Conservation (phyloP, 371 early-diverging fungal species). For the Rhizomucor pusillus region DNA sequence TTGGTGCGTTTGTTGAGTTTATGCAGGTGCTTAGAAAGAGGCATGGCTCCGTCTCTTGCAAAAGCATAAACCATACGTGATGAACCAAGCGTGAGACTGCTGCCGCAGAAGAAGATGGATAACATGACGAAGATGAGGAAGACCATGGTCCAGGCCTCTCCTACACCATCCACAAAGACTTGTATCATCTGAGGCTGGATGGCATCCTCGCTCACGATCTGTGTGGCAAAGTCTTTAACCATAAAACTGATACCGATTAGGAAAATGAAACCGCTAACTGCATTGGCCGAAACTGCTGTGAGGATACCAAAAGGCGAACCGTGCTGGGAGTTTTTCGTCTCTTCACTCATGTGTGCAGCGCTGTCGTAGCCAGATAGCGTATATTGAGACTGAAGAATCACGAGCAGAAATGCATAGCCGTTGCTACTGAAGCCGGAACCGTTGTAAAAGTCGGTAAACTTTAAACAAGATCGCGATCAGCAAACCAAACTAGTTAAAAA, state of each 20-base stretch:
- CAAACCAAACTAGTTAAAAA: constrained; percentile 5
- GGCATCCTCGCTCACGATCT: constrained; percentile 41
- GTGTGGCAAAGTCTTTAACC: constrained; percentile 49
- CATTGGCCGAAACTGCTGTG: constrained; percentile 56
- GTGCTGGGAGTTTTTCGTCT: constrained; percentile 60
- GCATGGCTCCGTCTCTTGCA: constrained; percentile 69
- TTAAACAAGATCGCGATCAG: constrained; percentile 8
- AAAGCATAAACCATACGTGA: constrained; percentile 77
- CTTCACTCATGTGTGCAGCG: constrained; percentile 76
- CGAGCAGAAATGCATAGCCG: constrained; percentile 54
- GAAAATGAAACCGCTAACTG: constrained; percentile 54
- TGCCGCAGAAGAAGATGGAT: constrained; percentile 57
- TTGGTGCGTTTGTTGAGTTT: constrained; percentile 30
- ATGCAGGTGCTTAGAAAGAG: constrained; percentile 38
- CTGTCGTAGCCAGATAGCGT: constrained; percentile 71
- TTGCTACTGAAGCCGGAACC: constrained; percentile 49
- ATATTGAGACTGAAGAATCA: constrained; percentile 61
- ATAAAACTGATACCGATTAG: constrained; percentile 56
- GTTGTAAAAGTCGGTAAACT: constrained; percentile 50
- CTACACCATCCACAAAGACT: constrained; percentile 66
- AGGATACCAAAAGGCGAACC: constrained; percentile 64
- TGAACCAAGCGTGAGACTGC: constrained; percentile 53
- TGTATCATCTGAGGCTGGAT: constrained; percentile 55
- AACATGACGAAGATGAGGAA: constrained; percentile 55
- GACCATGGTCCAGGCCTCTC: constrained; percentile 52